Evolutionary conservation across 345 rosid genomes (phyloP).

Genomic region (Euphorbia tirucalli): DNA sequence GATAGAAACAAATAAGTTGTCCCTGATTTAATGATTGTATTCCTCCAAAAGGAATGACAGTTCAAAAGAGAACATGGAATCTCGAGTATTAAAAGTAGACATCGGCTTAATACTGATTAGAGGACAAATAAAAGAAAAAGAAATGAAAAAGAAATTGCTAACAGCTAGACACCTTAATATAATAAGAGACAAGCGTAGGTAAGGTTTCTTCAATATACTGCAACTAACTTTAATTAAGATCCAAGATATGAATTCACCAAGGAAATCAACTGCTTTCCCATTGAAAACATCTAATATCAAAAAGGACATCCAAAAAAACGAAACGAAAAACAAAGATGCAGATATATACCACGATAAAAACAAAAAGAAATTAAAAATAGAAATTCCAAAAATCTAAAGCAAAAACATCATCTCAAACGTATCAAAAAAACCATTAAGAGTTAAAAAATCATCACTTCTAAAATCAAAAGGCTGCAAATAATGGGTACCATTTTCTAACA

Average conservation of each 20-base stretch:
- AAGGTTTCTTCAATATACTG: conserved; percentile 35
- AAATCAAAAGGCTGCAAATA: neutral
- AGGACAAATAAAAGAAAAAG: neutral
- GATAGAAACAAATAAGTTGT: conserved; percentile 19
- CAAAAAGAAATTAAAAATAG: conserved; percentile 6
- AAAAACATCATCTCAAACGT: neutral
- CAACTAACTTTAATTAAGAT: conserved; percentile 27
- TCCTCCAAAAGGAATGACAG: conserved; percentile 38
- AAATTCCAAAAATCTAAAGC: neutral
- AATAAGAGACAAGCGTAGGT: conserved; percentile 21
- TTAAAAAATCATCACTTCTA: neutral
- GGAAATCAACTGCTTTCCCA: conserved; percentile 9
- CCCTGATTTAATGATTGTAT: conserved; percentile 48
- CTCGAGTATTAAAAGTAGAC: conserved; percentile 26
- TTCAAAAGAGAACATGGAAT: conserved; percentile 37
- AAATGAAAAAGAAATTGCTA: neutral
- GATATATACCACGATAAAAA: neutral
- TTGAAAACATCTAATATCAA: conserved; percentile 18
- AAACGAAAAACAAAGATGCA: neutral
- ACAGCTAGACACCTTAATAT: conserved; percentile 34
- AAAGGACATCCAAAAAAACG: conserved; percentile 13
- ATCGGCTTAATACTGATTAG: conserved; percentile 22
- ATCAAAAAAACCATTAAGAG: neutral
- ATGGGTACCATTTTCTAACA: neutral
- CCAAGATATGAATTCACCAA: conserved; percentile 23